Evolutionary conservation across 805 yeast species (phyloP), one percentile per base, ranked within the genome.

Genomic region (Ogataea polymorpha): DNA sequence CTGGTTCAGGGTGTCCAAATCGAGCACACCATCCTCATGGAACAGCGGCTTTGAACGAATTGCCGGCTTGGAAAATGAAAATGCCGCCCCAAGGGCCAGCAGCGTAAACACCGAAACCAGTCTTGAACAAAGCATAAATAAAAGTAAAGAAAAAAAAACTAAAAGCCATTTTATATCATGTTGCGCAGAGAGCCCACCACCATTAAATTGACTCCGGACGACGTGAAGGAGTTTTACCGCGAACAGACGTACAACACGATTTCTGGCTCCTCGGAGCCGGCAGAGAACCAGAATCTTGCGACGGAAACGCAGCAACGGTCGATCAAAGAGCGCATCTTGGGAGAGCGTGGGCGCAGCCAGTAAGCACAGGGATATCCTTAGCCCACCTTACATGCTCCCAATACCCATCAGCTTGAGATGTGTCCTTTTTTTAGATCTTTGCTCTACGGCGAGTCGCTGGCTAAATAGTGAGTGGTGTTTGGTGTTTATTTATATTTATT

Each of bases 171-270:
- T 26, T 37, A 23, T 10, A 16, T 10, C 23, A 83, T 84, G 91
- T 65, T 84, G 31, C 71, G 90, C 63, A 70, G 89, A 58, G 82
- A 79, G 13, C 84, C 90, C 5, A 83, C 91, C 0, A 71, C 79
- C 2, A 77, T 84, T 39, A 72, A 73, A 42, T 68, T 84, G 34
- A 75, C 81, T 0, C 84, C 86, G 0, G 88, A 82, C 48, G 93
- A 84, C 50, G 73, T 84, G 14, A 61, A 59, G 41, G 68, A 63
- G 37, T 55, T 54, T 35, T 56, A 55, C 48, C 48, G 59, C 15
- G 61, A 57, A 26, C 56, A 51, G 37, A 51, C 56, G 6, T 48
- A 49, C 44, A 50, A 50, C 31, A 46, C 53, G 9, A 51, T 51
- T 12, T 31, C 50, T 3, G 52, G 52, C 2, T 35, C 43, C 6